These are phyloP conservation scores for Alternaria arborescens DNA, from an alignment of 2,329 filamentous ascomycete genomes.

Conservation along the genomic window DNA sequence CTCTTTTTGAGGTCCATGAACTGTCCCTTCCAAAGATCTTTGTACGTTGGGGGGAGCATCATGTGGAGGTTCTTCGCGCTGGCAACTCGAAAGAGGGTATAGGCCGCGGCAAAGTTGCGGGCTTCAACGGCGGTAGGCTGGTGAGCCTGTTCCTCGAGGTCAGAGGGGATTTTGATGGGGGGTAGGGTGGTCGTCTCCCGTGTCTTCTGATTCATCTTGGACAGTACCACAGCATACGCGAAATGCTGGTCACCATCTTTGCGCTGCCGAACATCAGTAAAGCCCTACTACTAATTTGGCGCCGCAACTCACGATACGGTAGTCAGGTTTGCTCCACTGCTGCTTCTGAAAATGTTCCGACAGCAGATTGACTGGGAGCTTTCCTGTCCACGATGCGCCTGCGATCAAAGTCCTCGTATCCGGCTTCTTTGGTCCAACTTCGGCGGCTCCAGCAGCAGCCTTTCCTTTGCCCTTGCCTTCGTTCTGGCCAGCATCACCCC, in stretches of 20 bases:
- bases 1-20: constrained; percentile 83
- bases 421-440: constrained; percentile 64
- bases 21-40: constrained; percentile 86
- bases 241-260: constrained; percentile 81
- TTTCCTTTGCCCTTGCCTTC: constrained; percentile 49
- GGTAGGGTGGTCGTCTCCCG: constrained; percentile 77
- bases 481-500: constrained; percentile 14
- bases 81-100: constrained; percentile 87
- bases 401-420: constrained; percentile 82
- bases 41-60: constrained; percentile 90
- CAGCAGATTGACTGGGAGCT: constrained; percentile 90
- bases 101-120: constrained; percentile 90
- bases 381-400: constrained; percentile 96
- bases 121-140: constrained; percentile 87
- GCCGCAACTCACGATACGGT: constrained; percentile 70
- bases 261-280: constrained; percentile 52
- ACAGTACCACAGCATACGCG: constrained; percentile 78
- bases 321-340: constrained; percentile 94
- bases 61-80: constrained; percentile 97
- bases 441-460: constrained; percentile 33
- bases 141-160: constrained; percentile 77
- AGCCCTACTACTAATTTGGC: no score
- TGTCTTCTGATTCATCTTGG: constrained; percentile 78
- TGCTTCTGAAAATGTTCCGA: constrained; percentile 96
- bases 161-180: constrained; percentile 80